Base-by-base conservation (phyloP, 768 basidiomycete species). In the Leccinum longicurvipes region DNA sequence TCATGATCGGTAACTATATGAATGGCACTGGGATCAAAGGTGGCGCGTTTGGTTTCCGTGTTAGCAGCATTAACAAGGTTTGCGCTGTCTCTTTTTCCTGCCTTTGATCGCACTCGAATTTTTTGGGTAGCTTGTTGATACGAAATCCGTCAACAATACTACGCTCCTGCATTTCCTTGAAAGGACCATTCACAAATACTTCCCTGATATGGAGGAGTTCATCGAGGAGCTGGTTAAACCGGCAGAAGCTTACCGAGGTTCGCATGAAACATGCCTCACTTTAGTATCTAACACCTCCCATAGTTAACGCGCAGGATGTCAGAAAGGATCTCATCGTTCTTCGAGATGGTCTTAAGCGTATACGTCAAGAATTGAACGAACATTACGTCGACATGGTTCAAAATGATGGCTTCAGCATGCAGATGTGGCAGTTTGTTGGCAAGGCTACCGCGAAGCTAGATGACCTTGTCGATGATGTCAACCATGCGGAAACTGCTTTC, bases 61-160 rank as follows among this genome's bases (percentile, higher is more conserved):
- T 98, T 51, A 93, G 92, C 74, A 96, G 94, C 71, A 95, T 99
- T 73, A 98, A 99, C 76, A 94, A 94, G 81, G 93, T 87, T 64
- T 59, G 74, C 44, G 4, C 44, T 14, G 59, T 21, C 19, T 47
- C 6, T 45, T 9, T 23, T 52, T 45, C 8, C 31, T 25, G 21
- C 32, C 11, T 39, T 49, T 24, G 3, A 45, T 36, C 8, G n/a
- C 49, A 24, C 31, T 63, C 29, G 62, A 23, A 1, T n/a, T 14
- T 52, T n/a, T 50, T 56, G 25, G 36, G 6, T 60, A 96, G 93
- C 79, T 99, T 51, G 96, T 97, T 36, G 97, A 99, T 67, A 99
- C 96, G 5, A 99, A 99, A 73, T 96, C 94, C 5, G 83, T 91
- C 42, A 89, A 93, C 66, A 96, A 95, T 56, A 93, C 91, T 12